Base-by-base conservation (phyloP, 2,329 filamentous ascomycete species). In the Cryoendolithus antarcticus region DNA sequence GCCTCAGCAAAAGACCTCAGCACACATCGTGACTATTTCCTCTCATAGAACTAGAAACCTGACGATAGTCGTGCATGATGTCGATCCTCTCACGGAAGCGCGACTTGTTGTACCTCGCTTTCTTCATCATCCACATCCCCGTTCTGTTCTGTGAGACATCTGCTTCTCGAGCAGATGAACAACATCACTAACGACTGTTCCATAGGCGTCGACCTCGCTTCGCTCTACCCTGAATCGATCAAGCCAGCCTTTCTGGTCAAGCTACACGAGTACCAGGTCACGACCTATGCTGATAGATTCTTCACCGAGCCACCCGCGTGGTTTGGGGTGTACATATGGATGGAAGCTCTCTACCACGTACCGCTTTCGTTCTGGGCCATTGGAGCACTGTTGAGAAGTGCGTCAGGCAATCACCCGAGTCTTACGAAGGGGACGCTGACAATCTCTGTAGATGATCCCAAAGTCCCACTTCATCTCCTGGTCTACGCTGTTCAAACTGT, bases 241-340 rank as follows among this genome's bases (percentile, higher is more conserved):
- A 65, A 64, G 35, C 71, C 71, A 0, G 38, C 58, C 0, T 63
- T 73, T 52, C 68, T 77, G 49, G 54, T 55, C 32, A 44, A 56
- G 0, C 44, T 82, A 2, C 71, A 72, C 42, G 51, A 59, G 2
- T 80, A 63, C 58, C 80, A 82, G 57, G 63, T 79, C 43, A 53
- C 61, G 2, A 78, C 67, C 1, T 80, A 79, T 55, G 64, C 67
- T 9, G 78, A 82, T 52, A 72, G 69, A 38, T 79, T 80, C 63
- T 80, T 82, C 60, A 63, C 67, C 28, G 52, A 62, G 3, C 66
- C 74, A 2, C 76, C 76, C 2, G 55, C 64, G 3, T 82, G 74
- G 70, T 82, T 82, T 53, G 61, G 59, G 8, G 47, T 63, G 9
- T 77, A 72, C 51, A 65, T 69, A 19, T 70, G 66, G 54, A 68